These are phyloP conservation scores for Chaetomium olivaceum DNA, from an alignment of 2,329 filamentous ascomycete species.

Conservation along the genomic window DNA sequence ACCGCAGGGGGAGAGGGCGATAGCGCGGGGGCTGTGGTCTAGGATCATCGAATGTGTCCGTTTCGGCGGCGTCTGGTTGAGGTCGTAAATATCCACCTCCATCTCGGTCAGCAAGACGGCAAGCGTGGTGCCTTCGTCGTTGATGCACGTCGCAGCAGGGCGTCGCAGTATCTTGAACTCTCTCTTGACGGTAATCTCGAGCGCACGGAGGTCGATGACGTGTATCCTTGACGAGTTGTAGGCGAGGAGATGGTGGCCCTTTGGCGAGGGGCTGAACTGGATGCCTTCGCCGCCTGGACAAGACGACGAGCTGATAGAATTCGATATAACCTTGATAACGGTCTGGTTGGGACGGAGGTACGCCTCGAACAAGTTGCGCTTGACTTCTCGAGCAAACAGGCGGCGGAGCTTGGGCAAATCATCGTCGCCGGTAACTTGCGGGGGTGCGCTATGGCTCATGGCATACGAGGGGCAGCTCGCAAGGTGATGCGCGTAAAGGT, in stretches of 20 bases:
- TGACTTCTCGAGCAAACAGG: conserved; percentile 68
- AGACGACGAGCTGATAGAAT: conserved; percentile 79
- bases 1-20: conserved; percentile 79
- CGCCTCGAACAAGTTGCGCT: conserved; percentile 75
- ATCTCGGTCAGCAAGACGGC: conserved; percentile 80
- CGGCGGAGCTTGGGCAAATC: conserved; percentile 62
- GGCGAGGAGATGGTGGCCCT: conserved; percentile 72
- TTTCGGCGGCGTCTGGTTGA: conserved; percentile 64
- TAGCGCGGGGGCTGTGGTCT: conserved; percentile 74
- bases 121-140: conserved; percentile 73
- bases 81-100: conserved; percentile 82
- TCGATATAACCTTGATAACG: conserved; percentile 77
- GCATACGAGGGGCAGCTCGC: conserved; percentile 61
- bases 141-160: conserved; percentile 74
- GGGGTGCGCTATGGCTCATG: conserved; percentile 46
- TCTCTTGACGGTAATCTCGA: conserved; percentile 64
- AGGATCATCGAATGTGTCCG: conserved; percentile 74
- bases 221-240: conserved; percentile 86
- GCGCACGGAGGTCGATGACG: conserved; percentile 66
- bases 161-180: conserved; percentile 79
- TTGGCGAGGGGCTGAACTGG: conserved; percentile 77
- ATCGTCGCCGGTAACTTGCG: conserved; percentile 44
- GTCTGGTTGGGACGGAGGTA: conserved; percentile 71
- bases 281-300: conserved; percentile 83
- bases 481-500: conserved; percentile 65